Base-by-base conservation (phyloP, 2,329 filamentous ascomycete species). In the Orbilia ellipsospora region DNA sequence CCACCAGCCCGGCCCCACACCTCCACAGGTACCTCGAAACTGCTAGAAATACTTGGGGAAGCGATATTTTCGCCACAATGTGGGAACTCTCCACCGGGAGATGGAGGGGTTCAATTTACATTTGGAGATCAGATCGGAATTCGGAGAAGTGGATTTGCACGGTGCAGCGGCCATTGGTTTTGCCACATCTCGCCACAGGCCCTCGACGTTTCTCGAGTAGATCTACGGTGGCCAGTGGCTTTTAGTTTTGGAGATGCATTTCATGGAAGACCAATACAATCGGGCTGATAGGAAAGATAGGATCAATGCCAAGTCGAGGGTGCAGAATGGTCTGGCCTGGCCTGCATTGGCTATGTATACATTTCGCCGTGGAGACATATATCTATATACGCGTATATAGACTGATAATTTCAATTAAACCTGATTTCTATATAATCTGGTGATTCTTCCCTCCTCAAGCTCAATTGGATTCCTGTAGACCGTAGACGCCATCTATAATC, bases 191-290 rank as follows among this genome's bases (percentile, higher is more conserved):
- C 40, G 51, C 51, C 62, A 57, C 62, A 15, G n/a, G 12, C 48
- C 26, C 36, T 28, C 62, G 55, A 12, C 52, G 18, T 40, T 48
- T 10, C 10, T 52, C 20, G 44, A 40, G 51, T 36, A 23, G 62
- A 66, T 66, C 51, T 12, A 16, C 62, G 44, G 57, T 66, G 62
- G 31, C 36, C 51, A 55, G 57, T 66, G 62, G 31, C 36, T 48
- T 66, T 36, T 7, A 36, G 5, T 7, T 2, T 10, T 36, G 31
- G 31, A 36, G 31, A 36, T 36, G 31, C 31, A 36, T 36, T 10
- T 36, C 6, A 15, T 50, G 18, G 16, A 12, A 45, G 28, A 56
- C 48, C 62, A 28, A 36, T 36, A 4, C 5, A 23, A 57, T 66
- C 52, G 28, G 42, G 28, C 60, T 28, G 60, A 63, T 63, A 63